Evolutionary conservation across 495 filamentous ascomycete genomes (phyloP).

Genomic region (Lasiosphaeria miniovina): DNA sequence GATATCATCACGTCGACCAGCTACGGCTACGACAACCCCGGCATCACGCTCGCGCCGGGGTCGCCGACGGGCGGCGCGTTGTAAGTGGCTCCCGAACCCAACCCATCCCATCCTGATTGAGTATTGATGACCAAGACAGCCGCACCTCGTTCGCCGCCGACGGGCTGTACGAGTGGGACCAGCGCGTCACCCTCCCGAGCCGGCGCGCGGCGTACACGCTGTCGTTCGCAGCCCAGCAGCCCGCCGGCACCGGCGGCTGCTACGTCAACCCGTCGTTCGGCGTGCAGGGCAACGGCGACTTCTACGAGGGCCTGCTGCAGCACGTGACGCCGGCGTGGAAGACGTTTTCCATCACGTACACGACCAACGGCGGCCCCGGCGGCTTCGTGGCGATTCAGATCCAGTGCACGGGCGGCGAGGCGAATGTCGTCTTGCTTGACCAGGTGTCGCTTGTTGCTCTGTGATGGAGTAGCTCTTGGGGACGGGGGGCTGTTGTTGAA

Average conservation of each 20-base stretch:
- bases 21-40: background rate
- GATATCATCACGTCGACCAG: background rate
- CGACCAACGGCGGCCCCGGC: no score
- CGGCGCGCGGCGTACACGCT: background rate
- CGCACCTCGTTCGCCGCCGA: background rate
- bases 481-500: no score
- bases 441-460: no score
- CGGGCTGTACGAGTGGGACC: background rate
- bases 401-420: no score
- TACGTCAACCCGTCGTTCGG: background rate
- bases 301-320: background rate
- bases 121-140: background rate
- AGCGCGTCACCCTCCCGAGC: background rate
- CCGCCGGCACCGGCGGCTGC: background rate
- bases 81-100: background rate
- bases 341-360: no score
- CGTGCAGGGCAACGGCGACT: background rate
- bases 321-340: no score
- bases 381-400: no score
- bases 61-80: slow-evolving; percentile 2
- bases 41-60: background rate
- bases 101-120: background rate
- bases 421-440: no score
- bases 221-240: background rate
- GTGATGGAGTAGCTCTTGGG: no score